These are phyloP conservation scores for Amauroascus niger DNA, from an alignment of 2,329 filamentous ascomycete species.

Conservation along the genomic window DNA sequence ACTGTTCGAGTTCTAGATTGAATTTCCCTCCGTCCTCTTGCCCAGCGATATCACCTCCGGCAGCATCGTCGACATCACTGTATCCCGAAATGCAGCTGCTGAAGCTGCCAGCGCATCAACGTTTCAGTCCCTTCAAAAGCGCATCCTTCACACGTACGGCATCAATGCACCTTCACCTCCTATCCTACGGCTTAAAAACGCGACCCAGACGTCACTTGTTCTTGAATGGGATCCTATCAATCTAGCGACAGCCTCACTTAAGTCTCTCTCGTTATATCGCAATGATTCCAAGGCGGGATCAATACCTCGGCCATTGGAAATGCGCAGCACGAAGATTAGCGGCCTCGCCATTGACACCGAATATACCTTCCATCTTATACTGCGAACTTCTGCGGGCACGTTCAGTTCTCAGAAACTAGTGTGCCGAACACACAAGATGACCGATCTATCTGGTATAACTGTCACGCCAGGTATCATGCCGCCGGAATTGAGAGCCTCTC, in stretches of 20 bases:
- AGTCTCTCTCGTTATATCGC: conserved; percentile 81
- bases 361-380: conserved; percentile 86
- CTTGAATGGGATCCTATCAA: conserved; percentile 96
- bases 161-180: conserved; percentile 66
- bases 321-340: conserved; percentile 92
- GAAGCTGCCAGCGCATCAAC: conserved; percentile 64
- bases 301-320: conserved; percentile 77
- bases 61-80: conserved; percentile 95
- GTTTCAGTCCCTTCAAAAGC: conserved; percentile 78
- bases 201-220: conserved; percentile 95
- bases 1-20: conserved; percentile 57
- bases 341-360: conserved; percentile 93
- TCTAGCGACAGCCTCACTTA: conserved; percentile 81
- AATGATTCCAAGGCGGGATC: conserved; percentile 95
- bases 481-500: conserved; percentile 57
- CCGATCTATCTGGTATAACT: conserved; percentile 87
- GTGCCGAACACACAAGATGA: conserved; percentile 97
- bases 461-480: conserved; percentile 85
- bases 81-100: conserved; percentile 71
- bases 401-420: conserved; percentile 72
- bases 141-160: conserved; percentile 80
- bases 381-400: conserved; percentile 83
- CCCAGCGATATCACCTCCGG: conserved; percentile 91
- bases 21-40: conserved; percentile 94
- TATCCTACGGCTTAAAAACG: conserved; percentile 82